A percentile compares a stretch with the other conserved stretches of the same genome.
These are phyloP conservation scores for Pichia insulana DNA, from an alignment of 805 yeast species.

Conservation along the genomic window DNA sequence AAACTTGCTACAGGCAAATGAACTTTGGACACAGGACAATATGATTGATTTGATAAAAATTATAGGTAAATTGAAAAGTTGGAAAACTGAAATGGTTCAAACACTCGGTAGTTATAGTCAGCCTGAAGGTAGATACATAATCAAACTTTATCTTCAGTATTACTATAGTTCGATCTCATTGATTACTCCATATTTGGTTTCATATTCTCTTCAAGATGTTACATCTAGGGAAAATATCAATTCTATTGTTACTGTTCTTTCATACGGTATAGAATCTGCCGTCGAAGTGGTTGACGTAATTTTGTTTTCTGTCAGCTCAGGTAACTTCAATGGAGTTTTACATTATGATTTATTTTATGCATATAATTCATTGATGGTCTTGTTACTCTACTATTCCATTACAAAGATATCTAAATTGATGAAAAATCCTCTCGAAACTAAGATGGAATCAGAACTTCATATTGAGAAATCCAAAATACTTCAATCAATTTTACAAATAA, in stretches of 20 bases:
- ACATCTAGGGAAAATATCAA: slow-evolving; percentile 19
- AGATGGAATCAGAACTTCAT: not conserved
- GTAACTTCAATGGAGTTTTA: slow-evolving; percentile 25
- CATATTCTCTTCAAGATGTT: slow-evolving; percentile 21
- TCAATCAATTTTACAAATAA: slow-evolving; percentile 17
- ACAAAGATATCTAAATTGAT: slow-evolving; percentile 14
- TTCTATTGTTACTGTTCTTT: slow-evolving; percentile 23
- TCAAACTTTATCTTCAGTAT: slow-evolving; percentile 26
- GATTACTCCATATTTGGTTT: slow-evolving; percentile 28
- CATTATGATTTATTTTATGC: slow-evolving; percentile 31
- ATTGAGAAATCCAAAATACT: slow-evolving; percentile 28
- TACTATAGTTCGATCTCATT: slow-evolving; percentile 26
- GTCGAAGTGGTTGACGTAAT: slow-evolving; percentile 23
- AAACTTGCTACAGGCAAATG: slow-evolving; percentile 18
- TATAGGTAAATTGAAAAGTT: slow-evolving; percentile 20
- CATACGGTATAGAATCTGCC: slow-evolving; percentile 27
- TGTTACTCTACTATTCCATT: slow-evolving; percentile 27
- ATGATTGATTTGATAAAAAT: slow-evolving; percentile 25
- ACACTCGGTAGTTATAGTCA: slow-evolving; percentile 10
- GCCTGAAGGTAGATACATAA: slow-evolving; percentile 22
- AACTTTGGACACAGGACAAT: slow-evolving; percentile 26
- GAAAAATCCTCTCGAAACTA: not conserved
- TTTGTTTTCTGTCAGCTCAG: slow-evolving; percentile 11
- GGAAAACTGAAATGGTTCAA: slow-evolving; percentile 19
- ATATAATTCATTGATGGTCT: slow-evolving; percentile 28